These are phyloP conservation scores for Chlorella vulgaris DNA, from an alignment of 139 green algal genomes.

Conservation along the genomic window DNA sequence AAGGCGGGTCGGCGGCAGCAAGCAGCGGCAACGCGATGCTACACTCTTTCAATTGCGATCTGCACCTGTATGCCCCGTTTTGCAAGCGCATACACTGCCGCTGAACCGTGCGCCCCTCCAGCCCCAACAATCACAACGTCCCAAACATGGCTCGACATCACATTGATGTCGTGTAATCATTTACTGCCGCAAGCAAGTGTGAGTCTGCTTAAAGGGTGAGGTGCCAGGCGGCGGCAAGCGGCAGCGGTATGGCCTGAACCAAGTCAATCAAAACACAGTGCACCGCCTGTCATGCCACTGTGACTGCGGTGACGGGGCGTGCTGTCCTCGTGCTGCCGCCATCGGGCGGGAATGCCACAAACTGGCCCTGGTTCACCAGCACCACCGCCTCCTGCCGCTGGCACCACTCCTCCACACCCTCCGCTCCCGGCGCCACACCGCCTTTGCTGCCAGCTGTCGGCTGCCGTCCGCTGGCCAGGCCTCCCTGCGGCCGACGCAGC, in stretches of 20 bases:
- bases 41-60: not conserved
- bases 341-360: not conserved
- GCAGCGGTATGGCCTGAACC: not conserved
- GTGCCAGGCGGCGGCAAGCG: no score
- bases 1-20: not conserved
- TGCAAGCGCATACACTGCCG: constrained; percentile 38
- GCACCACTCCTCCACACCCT: constrained; percentile 31
- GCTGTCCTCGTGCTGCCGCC: not conserved
- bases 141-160: no score
- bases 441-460: not conserved
- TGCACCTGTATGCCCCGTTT: not conserved
- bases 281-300: not conserved
- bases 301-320: constrained; percentile 1
- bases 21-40: not conserved
- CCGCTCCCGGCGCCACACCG: not conserved
- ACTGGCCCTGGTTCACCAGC: constrained; percentile 27
- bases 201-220: no score
- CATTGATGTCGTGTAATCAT: no score
- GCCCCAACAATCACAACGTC: constrained; percentile 66
- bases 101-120: constrained; percentile 54
- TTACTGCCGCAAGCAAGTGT: no score
- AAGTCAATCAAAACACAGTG: not conserved
- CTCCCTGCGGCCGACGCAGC: not conserved
- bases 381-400: constrained; percentile 20
- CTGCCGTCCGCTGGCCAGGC: no score